Evolutionary conservation across 306 rosid genomes (phyloP).

Genomic region (Gastrolobium villosum): DNA sequence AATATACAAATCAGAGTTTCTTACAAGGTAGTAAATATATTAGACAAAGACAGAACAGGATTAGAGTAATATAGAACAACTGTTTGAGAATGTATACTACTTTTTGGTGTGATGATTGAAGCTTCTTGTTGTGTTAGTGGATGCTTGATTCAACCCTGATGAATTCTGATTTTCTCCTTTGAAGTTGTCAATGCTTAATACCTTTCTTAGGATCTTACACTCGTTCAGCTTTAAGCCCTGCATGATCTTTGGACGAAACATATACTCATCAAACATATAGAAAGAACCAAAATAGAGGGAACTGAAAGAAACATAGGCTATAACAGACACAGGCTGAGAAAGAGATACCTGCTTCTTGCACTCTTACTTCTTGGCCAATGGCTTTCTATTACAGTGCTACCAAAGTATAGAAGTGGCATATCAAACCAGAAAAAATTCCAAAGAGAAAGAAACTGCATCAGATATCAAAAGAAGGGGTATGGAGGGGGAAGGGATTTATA

Average conservation of each 20-base stretch:
- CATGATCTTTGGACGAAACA: conserved; percentile 60
- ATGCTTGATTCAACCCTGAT: conserved; percentile 50
- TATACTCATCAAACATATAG: conserved; percentile 5
- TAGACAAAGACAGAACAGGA: conserved; percentile 4
- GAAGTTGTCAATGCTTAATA: conserved; percentile 62
- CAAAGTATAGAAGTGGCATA: conserved; percentile 36
- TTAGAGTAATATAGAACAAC: conserved; percentile 7
- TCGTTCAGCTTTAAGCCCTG: conserved; percentile 69
- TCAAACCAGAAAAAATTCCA: conserved; percentile 35
- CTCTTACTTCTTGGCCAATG: conserved; percentile 46
- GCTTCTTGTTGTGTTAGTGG: conserved; percentile 42
- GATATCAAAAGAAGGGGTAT: conserved; percentile 39
- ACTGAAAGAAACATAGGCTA: conserved; percentile 31
- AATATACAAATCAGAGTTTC: conserved; percentile 37
- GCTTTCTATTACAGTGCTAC: conserved; percentile 35
- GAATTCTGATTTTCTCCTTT: conserved; percentile 56
- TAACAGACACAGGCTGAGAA: conserved; percentile 10
- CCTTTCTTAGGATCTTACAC: conserved; percentile 66
- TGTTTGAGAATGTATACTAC: conserved; percentile 42
- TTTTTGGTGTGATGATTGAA: conserved; percentile 57
- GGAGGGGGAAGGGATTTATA: conserved; percentile 39
- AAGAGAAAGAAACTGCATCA: conserved; percentile 29
- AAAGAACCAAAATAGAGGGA: not conserved
- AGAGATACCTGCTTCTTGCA: conserved; percentile 51
- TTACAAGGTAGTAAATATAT: conserved; percentile 8